phyloP scores from a whole-genome alignment of 345 rosid species.

The Acer campestre region DNA sequence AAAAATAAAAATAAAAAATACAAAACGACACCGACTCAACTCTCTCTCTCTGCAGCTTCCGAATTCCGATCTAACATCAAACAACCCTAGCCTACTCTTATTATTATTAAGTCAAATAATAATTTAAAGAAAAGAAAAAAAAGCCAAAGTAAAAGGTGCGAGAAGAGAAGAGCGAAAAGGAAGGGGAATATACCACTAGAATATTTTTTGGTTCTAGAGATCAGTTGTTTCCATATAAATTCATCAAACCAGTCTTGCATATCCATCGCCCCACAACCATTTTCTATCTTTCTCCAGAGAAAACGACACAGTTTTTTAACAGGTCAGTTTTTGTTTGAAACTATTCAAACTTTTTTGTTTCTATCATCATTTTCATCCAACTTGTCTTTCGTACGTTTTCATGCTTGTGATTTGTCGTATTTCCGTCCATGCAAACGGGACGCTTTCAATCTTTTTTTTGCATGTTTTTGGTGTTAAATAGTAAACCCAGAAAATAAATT shows the following conservation, averaged over 20 bases:
- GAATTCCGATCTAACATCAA: no score
- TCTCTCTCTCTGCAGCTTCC: no score
- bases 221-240: not conserved
- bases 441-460: not conserved
- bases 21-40: no score
- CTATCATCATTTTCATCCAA: not conserved
- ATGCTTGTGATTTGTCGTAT: not conserved
- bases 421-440: not conserved
- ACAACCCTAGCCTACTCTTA: no score
- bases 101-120: no score
- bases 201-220: not conserved
- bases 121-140: no score
- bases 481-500: not conserved
- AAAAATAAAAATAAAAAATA: no score
- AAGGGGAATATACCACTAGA: slow-evolving; percentile 15
- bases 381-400: not conserved
- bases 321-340: slow-evolving; percentile 3
- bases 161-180: not conserved
- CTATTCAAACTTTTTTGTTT: not conserved
- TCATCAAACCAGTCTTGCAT: not conserved
- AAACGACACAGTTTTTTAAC: not conserved
- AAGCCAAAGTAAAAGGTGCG: not conserved
- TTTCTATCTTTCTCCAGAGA: not conserved
- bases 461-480: not conserved
- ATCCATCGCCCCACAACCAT: not conserved